Percentiles rank a stretch among this genome's conserved stretches.
These are phyloP conservation scores for Scenedesmus sp. DNA, from an alignment of 163 green algal species.

Conservation along the genomic window DNA sequence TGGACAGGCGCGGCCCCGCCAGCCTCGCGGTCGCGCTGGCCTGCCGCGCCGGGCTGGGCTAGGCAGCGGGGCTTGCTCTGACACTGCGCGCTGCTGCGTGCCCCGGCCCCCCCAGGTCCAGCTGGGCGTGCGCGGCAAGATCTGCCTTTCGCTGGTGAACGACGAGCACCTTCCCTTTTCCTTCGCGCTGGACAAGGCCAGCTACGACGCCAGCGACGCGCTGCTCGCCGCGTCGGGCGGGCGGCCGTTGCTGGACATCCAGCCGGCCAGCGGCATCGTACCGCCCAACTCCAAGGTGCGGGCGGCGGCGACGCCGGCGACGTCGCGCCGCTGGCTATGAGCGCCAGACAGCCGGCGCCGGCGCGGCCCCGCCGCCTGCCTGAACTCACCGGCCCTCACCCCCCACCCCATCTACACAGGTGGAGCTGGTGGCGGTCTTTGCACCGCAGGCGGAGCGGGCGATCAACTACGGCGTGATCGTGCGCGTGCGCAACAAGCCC, in stretches of 20 bases:
- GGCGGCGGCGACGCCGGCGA: too few species aligned
- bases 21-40: too few species aligned
- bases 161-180: slow-evolving; percentile 78
- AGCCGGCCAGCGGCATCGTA: slow-evolving; percentile 68
- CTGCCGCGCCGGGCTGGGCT: too few species aligned
- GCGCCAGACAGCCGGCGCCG: too few species aligned
- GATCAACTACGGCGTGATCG: slow-evolving; percentile 86
- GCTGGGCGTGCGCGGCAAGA: slow-evolving; percentile 41
- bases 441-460: slow-evolving; percentile 60
- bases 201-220: slow-evolving; percentile 68
- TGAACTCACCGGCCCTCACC: not conserved
- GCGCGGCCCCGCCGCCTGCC: too few species aligned
- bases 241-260: slow-evolving; percentile 65
- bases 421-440: slow-evolving; percentile 71
- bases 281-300: slow-evolving; percentile 51
- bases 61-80: too few species aligned
- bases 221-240: slow-evolving; percentile 58
- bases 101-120: slow-evolving; percentile 22
- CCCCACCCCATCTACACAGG: too few species aligned
- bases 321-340: too few species aligned
- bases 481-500: slow-evolving; percentile 70
- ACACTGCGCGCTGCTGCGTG: not conserved
- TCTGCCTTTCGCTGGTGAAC: slow-evolving; percentile 71
- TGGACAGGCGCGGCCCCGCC: slow-evolving; percentile 55
- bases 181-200: slow-evolving; percentile 76